Base-by-base conservation (phyloP, 2,329 filamentous ascomycete genomes). In the Clonostachys rosea region DNA sequence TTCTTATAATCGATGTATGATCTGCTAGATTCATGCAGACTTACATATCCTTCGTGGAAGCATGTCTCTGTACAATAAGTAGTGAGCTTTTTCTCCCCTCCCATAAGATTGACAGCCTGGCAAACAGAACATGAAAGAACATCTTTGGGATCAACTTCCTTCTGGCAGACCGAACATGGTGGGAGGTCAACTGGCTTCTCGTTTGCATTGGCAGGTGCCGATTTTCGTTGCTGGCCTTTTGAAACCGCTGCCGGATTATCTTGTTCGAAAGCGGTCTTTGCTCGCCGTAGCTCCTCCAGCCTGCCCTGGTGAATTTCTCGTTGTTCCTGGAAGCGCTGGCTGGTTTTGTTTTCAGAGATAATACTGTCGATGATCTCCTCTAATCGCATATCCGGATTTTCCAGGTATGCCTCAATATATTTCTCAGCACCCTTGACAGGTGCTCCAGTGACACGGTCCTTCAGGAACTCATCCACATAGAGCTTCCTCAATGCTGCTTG, bases 1-100 rank as follows among this genome's bases (percentile, higher is more conserved):
- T 24, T 24, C 24, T 30, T 10, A 1, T 9, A 2, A 30, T 30
- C 9, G 24, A 30, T 30, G 24, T 10, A 30, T 3, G 9, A 10
- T 30, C 9, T 30, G 24, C 3, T 4, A 30, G 10, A 30, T 30
- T 30, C 24, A 30, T 4, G 2, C 6, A 34, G 9, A 66, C 70
- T 56, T 58, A 76, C 74, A 43, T 70, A 66, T 44, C 65, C 66
- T 37, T 64, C 60, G 7, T 64, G 57, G 30, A 61, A 62, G 51
- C 73, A 76, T 20, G 60, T 60, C 7, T 69, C 62, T 1, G 70
- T 73, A 55, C 74, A 76, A 52, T 74, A 78, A 8, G 74, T 57
- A 3, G 67, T 68, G 47, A 71, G 53, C 33, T 58, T 59, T 44
- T 60, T 57, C 10, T 50, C 50, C 5, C 69, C 60, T 12, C 67